Evolutionary conservation across 805 yeast species (phyloP), one percentile per base, ranked within the genome.

Genomic region (Metschnikowia noctiluminum): DNA sequence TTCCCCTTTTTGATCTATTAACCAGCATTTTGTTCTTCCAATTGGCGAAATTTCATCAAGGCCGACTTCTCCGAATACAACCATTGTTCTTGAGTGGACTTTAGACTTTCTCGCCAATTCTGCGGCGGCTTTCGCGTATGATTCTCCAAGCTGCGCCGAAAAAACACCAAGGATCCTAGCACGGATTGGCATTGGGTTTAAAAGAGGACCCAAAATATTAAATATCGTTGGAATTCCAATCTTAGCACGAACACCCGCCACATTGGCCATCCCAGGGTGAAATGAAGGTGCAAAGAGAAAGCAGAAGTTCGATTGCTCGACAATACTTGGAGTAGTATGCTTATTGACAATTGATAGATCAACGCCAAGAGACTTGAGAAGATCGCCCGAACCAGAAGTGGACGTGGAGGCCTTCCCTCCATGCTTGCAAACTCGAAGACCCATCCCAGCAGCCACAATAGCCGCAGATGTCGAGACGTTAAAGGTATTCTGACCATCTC

Each of bases 361-460:
- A n/a, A 90, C 85, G 0, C 97, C 98, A n/a, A 94, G 74, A 27
- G 81, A 76, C 28, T 78, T 73, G 62, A 94, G 78, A 50, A 94
- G 72, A 63, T 94, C 99, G 5, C 97, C 97, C 1, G 97, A 86
- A 0, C 99, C 99, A 1, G 96, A 87, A 1, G 86, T 68, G 0
- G 97, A 89, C 0, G 98, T 90, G 0, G 96, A 83, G 0, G 99
- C 98, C 60, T 94, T 92, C 12, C 98, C 98, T 26, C 99, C 99
- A 65, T 94, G 99, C 53, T 94, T 94, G 62, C 96, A 88, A 14
- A 94, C 85, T 21, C 80, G 78, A 38, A 92, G 66, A 1, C 80
- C 80, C 74, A 89, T 85, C 7, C 99, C 99, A 0, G 98, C 89
- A 0, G 90, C 94, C 2, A 94, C 90, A 42, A 94, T 89, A 1